Evolutionary conservation across 2,329 filamentous ascomycete genomes (phyloP).

Genomic region (Fusarium penzigii): DNA sequence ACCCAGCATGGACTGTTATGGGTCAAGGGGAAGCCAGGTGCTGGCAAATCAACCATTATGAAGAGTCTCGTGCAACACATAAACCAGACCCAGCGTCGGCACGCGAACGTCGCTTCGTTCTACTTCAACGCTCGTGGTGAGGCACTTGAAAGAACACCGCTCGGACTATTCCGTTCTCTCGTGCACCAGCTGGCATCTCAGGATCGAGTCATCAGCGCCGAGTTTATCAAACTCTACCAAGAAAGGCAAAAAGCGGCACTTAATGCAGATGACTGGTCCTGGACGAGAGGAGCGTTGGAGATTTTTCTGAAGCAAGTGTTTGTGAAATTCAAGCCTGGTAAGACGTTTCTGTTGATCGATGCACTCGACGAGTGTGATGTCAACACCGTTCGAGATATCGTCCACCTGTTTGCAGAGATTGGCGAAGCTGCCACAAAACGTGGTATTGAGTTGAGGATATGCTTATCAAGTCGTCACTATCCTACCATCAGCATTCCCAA

Average conservation of each 20-base stretch:
- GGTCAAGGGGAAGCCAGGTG: constrained; percentile 48
- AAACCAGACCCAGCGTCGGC: not conserved
- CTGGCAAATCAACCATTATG: constrained; percentile 50
- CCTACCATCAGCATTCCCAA: constrained; percentile 39
- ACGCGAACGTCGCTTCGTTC: constrained; percentile 39
- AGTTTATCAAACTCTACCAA: too few species aligned
- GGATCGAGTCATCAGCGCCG: too few species aligned
- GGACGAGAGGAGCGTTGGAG: too few species aligned
- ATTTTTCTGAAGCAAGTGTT: too few species aligned
- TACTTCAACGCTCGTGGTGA: constrained; percentile 53
- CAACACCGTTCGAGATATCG: constrained; percentile 41
- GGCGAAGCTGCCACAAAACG: constrained; percentile 27
- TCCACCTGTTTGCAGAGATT: constrained; percentile 42
- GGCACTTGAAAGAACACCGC: constrained; percentile 42
- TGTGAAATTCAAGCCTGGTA: too few species aligned
- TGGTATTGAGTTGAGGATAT: constrained; percentile 32
- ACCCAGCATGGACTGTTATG: constrained; percentile 40
- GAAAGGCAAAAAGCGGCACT: too few species aligned
- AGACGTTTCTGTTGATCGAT: constrained; percentile 34
- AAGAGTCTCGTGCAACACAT: constrained; percentile 36
- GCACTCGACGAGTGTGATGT: constrained; percentile 52
- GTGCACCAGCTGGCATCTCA: too few species aligned
- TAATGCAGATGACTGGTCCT: too few species aligned
- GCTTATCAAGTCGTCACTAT: constrained; percentile 51
- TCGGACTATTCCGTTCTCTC: too few species aligned